Evolutionary conservation across 305 asterid species (phyloP).

Genomic region (Solanum hybrid): DNA sequence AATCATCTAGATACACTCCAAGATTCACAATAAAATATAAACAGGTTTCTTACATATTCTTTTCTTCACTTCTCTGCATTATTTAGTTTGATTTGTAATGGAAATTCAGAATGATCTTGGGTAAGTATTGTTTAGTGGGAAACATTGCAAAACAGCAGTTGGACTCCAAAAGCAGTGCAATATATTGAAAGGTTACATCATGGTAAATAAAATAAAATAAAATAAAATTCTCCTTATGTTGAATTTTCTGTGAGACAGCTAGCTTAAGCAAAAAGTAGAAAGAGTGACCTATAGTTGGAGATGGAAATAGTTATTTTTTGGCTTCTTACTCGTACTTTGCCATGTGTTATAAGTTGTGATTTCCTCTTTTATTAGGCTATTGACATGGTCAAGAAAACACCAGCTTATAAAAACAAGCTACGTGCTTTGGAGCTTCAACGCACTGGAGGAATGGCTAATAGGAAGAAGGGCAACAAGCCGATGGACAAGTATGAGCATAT

Average conservation of each 20-base stretch:
- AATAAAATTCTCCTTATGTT: not conserved
- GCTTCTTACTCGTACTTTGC: not conserved
- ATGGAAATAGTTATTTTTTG: not conserved
- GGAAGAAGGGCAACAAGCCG: slow-evolving; percentile 74
- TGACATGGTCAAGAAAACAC: slow-evolving; percentile 94
- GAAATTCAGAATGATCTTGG: not conserved
- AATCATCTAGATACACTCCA: not conserved
- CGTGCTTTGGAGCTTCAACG: slow-evolving; percentile 90
- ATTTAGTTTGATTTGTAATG: not conserved
- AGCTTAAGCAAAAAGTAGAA: not conserved
- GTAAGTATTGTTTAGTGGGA: not conserved
- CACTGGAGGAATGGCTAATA: slow-evolving; percentile 68
- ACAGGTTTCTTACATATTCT: not conserved
- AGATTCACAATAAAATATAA: not conserved
- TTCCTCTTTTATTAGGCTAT: slow-evolving; percentile 52
- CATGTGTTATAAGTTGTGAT: not conserved
- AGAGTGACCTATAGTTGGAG: not conserved
- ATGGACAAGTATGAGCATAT: slow-evolving; percentile 52
- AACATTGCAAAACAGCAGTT: not conserved
- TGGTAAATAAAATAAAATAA: not conserved
- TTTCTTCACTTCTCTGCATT: not conserved
- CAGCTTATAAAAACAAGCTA: slow-evolving; percentile 86
- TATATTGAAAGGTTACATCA: not conserved
- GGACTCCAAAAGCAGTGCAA: not conserved
- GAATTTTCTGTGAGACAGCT: not conserved